A percentile compares a stretch with the other conserved stretches of the same genome.
Conservation (phyloP, 2,329 filamentous ascomycete genomes). For the Metarhizium anisopliae region DNA sequence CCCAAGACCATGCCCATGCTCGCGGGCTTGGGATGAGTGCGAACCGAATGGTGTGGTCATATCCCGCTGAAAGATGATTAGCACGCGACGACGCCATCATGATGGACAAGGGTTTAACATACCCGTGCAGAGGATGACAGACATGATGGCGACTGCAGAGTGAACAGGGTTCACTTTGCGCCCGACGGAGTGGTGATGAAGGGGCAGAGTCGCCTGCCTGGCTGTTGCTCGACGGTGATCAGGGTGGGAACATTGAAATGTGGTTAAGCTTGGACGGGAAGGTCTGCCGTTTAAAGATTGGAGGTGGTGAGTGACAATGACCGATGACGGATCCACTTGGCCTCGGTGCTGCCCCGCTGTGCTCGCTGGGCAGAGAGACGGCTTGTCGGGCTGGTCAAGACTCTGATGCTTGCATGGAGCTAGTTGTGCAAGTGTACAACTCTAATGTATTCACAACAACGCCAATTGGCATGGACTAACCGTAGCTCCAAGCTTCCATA, state of each 20-base stretch:
- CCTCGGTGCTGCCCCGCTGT: no score
- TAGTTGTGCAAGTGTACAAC: no score
- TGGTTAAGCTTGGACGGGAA: not conserved
- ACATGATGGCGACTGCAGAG: slow-evolving; percentile 32
- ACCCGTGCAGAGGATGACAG: slow-evolving; percentile 56
- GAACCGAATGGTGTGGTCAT: slow-evolving; percentile 55
- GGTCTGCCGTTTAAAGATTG: no score
- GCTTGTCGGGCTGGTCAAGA: no score
- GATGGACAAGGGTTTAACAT: slow-evolving; percentile 14
- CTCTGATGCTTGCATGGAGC: no score
- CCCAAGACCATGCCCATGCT: not conserved
- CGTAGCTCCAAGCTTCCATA: no score
- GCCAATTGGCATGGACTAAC: no score
- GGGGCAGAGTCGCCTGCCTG: not conserved
- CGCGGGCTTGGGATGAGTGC: slow-evolving; percentile 8
- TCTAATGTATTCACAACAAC: no score
- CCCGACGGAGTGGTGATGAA: not conserved
- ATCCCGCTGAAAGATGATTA: slow-evolving; percentile 37
- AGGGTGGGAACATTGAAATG: not conserved
- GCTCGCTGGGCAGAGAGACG: no score
- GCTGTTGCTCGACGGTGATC: not conserved
- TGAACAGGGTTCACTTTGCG: not conserved
- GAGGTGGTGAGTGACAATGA: no score
- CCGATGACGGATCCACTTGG: no score
- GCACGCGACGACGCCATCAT: slow-evolving; percentile 6